phyloP scores from a whole-genome alignment of 352 stramenopile genomes.

The Phytophthora cryptogea region DNA sequence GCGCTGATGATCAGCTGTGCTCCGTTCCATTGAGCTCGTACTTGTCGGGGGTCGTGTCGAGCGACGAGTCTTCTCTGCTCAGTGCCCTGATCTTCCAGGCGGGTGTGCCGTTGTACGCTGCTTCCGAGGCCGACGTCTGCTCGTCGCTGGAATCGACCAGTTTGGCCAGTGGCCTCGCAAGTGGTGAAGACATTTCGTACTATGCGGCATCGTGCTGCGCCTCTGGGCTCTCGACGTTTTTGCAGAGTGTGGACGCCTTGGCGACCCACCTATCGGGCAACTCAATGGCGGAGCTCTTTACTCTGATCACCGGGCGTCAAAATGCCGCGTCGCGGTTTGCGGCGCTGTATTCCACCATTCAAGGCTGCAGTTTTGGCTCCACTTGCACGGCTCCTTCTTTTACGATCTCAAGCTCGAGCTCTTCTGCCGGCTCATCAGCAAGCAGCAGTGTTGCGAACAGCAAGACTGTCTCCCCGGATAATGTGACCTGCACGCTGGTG shows the following conservation, averaged over 20 bases:
- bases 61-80: constrained; percentile 43
- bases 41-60: constrained; percentile 37
- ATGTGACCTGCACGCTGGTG: constrained; percentile 52
- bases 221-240: constrained; percentile 37
- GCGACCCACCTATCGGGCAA: constrained; percentile 50
- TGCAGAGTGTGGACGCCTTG: constrained; percentile 56
- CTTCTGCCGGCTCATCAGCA: constrained; percentile 18
- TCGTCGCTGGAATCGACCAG: constrained; percentile 41
- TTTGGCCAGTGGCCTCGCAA: constrained; percentile 45
- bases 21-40: constrained; percentile 49
- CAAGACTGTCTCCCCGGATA: constrained; percentile 44
- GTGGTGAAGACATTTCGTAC: constrained; percentile 41
- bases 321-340: constrained; percentile 38
- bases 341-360: constrained; percentile 43
- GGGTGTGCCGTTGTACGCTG: constrained; percentile 53
- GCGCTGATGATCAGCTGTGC: constrained; percentile 48
- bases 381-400: constrained; percentile 49
- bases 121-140: constrained; percentile 47
- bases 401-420: constrained; percentile 32
- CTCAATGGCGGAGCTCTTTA: constrained; percentile 55
- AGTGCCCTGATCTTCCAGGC: constrained; percentile 46
- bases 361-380: constrained; percentile 44
- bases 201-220: constrained; percentile 57
- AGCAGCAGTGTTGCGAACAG: constrained; percentile 15
- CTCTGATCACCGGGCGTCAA: constrained; percentile 49